These are phyloP conservation scores for Kwoniella sp. DNA, from an alignment of 768 basidiomycete genomes.

Conservation along the genomic window DNA sequence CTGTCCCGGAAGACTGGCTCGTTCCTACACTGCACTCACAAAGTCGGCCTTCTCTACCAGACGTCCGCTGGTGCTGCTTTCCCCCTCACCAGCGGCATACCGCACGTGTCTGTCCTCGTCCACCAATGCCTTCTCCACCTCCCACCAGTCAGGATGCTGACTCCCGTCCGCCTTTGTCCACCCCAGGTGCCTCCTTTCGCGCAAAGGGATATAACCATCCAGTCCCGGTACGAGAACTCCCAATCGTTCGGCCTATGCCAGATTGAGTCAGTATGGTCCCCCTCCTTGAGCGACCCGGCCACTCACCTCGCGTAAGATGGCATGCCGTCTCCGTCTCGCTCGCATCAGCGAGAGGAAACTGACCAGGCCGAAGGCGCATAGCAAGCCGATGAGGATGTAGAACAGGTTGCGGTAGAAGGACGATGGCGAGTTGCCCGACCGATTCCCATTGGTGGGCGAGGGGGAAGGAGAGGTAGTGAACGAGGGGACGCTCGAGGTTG, in stretches of 20 bases:
- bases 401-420: conserved; percentile 28
- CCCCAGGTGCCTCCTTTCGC: conserved; percentile 20
- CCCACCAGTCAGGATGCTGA: conserved; percentile 40
- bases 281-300: too few relatives aligned
- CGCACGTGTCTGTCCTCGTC: not conserved
- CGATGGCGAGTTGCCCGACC: not conserved
- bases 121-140: conserved; percentile 14
- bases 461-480: conserved; percentile 11
- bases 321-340: conserved; percentile 27
- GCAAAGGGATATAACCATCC: conserved; percentile 37
- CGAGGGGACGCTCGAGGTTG: not conserved
- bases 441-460: conserved; percentile 1
- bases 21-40: too few relatives aligned
- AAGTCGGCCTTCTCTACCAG: too few relatives aligned
- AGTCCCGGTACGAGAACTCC: conserved; percentile 42
- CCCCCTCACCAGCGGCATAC: not conserved
- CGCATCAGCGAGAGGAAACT: conserved; percentile 33
- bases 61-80: not conserved
- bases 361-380: conserved; percentile 33
- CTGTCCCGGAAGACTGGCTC: too few relatives aligned
- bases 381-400: conserved; percentile 45
- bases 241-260: conserved; percentile 37
- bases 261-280: too few relatives aligned
- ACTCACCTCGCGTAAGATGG: conserved; percentile 36
- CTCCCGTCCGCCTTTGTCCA: conserved; percentile 25